phyloP scores from a whole-genome alignment of 1,284 basidiomycete species.

The Rhodotorula glutinis region DNA sequence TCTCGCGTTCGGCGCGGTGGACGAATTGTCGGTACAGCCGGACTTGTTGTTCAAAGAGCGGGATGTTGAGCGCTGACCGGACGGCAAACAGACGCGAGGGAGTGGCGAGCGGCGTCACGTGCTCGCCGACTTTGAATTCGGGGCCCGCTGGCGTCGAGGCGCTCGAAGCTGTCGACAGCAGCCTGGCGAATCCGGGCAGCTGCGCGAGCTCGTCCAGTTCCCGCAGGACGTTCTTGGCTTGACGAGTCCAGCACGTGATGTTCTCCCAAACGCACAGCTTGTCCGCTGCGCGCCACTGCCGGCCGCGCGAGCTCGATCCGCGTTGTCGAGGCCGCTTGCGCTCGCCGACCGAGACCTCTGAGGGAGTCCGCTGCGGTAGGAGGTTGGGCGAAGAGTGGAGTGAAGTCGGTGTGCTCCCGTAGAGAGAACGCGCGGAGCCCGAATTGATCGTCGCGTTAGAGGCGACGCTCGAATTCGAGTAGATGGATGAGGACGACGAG shows the following conservation, averaged over 20 bases:
- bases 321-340: slow-evolving; percentile 35
- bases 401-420: slow-evolving; percentile 14
- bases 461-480: slow-evolving; percentile 30
- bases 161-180: slow-evolving; percentile 18
- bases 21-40: slow-evolving; percentile 66
- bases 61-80: slow-evolving; percentile 58
- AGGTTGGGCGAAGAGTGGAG: slow-evolving; percentile 30
- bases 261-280: slow-evolving; percentile 45
- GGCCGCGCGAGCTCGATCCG: slow-evolving; percentile 6
- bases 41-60: slow-evolving; percentile 64
- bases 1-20: slow-evolving; percentile 54
- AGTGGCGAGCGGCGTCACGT: slow-evolving; percentile 24
- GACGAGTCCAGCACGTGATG: slow-evolving; percentile 45
- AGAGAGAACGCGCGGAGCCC: background rate
- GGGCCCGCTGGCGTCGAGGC: slow-evolving; percentile 5
- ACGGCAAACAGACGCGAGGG: slow-evolving; percentile 20
- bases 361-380: slow-evolving; percentile 21
- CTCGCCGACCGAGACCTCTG: slow-evolving; percentile 30
- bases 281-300: slow-evolving; percentile 2
- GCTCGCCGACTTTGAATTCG: slow-evolving; percentile 3
- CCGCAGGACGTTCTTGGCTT: slow-evolving; percentile 47
- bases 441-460: slow-evolving; percentile 26
- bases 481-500: slow-evolving; percentile 31
- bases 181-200: slow-evolving; percentile 25
- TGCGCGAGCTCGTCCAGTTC: slow-evolving; percentile 43